Percentiles rank a stretch among this genome's conserved stretches.
Conservation (phyloP, 2,329 filamentous ascomycete genomes). For the Pyrenochaeta sp. region DNA sequence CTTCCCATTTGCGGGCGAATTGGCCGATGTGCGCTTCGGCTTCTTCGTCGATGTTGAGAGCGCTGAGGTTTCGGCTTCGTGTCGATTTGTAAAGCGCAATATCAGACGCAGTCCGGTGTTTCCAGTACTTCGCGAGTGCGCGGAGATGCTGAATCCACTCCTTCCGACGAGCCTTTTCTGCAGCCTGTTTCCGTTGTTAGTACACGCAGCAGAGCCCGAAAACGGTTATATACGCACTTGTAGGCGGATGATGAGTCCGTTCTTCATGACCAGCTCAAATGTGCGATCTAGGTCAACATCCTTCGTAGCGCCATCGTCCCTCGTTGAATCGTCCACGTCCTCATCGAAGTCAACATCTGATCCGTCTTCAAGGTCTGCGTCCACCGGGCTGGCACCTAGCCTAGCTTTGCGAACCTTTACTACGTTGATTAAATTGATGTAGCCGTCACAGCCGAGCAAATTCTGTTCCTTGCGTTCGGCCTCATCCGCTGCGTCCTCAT, state of each 20-base stretch:
- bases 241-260: constrained; percentile 68
- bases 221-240: constrained; percentile 51
- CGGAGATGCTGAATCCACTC: constrained; percentile 69
- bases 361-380: constrained; percentile 61
- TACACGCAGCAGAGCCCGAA: constrained; percentile 12
- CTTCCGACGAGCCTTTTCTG: constrained; percentile 64
- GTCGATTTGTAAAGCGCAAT: constrained; percentile 65
- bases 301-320: constrained; percentile 62
- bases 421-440: constrained; percentile 68
- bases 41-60: constrained; percentile 71
- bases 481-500: constrained; percentile 68
- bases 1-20: constrained; percentile 74
- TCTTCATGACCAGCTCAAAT: constrained; percentile 69
- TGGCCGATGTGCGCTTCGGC: constrained; percentile 71
- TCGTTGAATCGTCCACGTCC: constrained; percentile 55
- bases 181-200: constrained; percentile 49
- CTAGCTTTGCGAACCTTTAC: constrained; percentile 64
- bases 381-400: constrained; percentile 61
- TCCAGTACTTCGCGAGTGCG: constrained; percentile 69
- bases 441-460: constrained; percentile 67
- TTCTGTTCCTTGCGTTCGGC: constrained; percentile 66
- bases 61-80: constrained; percentile 65
- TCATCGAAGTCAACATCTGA: constrained; percentile 65
- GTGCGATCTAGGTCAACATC: constrained; percentile 65
- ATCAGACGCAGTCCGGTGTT: constrained; percentile 63